Evolutionary conservation across 2,329 filamentous ascomycete species (phyloP), one percentile per base, ranked within the genome.

Genomic region (Elsinoe fawcettii): DNA sequence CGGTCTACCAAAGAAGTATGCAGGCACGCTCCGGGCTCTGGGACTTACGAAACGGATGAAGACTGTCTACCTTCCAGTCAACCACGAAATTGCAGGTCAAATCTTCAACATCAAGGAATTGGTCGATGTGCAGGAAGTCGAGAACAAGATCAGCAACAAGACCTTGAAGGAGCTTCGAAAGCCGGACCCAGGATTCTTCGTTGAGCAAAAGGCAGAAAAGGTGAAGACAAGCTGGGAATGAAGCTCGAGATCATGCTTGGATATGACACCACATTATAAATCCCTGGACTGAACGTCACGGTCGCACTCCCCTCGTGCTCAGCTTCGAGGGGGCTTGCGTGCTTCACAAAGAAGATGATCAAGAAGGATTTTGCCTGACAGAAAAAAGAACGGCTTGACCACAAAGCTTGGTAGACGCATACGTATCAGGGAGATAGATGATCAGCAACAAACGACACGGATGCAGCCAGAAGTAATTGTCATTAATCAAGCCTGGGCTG

Each of bases 61-160:
- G 67, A 92, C 88, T 56, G 91, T 96, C 66, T 96, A 95, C 78
- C 87, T 95, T 73, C 87, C 88, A 36, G 90, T 95, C 60, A 81
- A 81, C 60, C 83, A 85, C 41, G 84, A 90, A 64, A 84, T 89
- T 61, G 91, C 91, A 8, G 91, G 91, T 69, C 90, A 95, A 77
- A 89, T 96, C 67, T 86, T 96, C 79, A 86, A 87, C 73, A 90
- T 96, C 65, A 96, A 96, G 77, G 91, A 96, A 75, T 77, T 96
- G 61, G 88, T 96, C 46, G 79, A 82, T 56, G 90, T 96, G 34
- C 77, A 84, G 63, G 90, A 95, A 74, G 89, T 95, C 44, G 83
- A 85, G 32, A 70, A 74, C 60, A 71, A 79, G 30, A 70, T 89
- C 73, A 85, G 78, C 6, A 81, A 83, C 68, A 72, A 74, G 57